phyloP scores from a whole-genome alignment of 371 early-diverging fungal species.

The Zychaea mexicana region DNA sequence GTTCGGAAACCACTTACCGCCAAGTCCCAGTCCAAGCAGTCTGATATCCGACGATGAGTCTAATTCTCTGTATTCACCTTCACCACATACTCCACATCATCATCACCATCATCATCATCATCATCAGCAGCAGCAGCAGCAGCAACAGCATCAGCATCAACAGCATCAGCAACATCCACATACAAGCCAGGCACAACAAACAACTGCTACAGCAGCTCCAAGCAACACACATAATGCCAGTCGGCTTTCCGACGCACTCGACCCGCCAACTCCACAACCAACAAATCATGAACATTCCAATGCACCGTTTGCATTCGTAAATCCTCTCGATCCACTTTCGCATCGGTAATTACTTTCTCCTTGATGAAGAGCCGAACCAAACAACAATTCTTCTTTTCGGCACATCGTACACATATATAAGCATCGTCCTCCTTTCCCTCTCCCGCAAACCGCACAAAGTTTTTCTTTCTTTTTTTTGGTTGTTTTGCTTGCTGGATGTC shows the following conservation, averaged over 20 bases:
- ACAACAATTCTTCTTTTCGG: too few species aligned
- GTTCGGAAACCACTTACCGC: conserved; percentile 14
- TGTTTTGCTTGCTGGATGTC: conserved; percentile 7
- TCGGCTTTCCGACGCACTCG: conserved; percentile 5
- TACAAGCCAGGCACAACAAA: not conserved
- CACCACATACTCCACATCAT: conserved; percentile 23
- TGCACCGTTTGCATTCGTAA: conserved; percentile 18
- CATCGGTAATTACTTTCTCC: conserved; percentile 12
- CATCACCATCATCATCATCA: not conserved
- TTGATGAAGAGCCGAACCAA: too few species aligned
- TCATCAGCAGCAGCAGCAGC: not conserved
- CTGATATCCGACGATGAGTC: conserved; percentile 25
- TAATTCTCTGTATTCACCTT: conserved; percentile 20
- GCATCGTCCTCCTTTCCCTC: not conserved
- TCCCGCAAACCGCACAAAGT: not conserved
- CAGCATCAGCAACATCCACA: not conserved
- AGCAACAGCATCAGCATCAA: not conserved
- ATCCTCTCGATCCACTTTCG: conserved; percentile 24
- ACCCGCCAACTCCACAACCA: conserved; percentile 13
- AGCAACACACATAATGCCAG: not conserved
- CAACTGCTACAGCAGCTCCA: not conserved
- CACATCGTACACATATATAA: too few species aligned
- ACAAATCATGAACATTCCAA: conserved; percentile 4
- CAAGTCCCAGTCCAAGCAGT: conserved; percentile 21
- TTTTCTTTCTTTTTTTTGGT: not conserved